phyloP scores from a whole-genome alignment of 2,329 filamentous ascomycete species.

The Microsporum audouinii region DNA sequence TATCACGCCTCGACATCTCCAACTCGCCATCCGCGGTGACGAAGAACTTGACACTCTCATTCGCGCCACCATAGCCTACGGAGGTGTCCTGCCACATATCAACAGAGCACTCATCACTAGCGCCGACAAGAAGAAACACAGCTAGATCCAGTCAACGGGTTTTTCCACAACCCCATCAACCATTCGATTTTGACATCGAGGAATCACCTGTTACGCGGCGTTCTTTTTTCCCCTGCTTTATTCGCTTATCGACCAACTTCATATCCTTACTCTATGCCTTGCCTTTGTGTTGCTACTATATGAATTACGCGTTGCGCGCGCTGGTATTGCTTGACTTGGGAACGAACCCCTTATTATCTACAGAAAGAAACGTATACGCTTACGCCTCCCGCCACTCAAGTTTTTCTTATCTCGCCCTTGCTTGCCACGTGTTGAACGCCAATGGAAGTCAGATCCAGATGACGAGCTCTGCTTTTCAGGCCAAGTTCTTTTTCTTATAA shows the following conservation, averaged over 20 bases:
- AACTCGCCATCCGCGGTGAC: slow-evolving; percentile 95
- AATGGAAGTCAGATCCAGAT: not conserved
- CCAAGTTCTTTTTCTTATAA: not conserved
- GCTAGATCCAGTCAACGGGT: not conserved
- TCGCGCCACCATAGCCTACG: slow-evolving; percentile 93
- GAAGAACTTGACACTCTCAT: slow-evolving; percentile 97
- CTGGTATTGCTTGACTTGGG: not conserved
- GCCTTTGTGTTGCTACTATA: slow-evolving; percentile 1
- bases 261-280: not conserved
- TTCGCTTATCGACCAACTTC: not conserved
- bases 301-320: slow-evolving; percentile 1
- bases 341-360: not conserved
- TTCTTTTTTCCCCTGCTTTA: not conserved
- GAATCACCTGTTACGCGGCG: not conserved
- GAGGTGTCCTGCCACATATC: slow-evolving; percentile 97
- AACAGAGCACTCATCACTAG: slow-evolving; percentile 92
- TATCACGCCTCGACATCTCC: slow-evolving; percentile 93
- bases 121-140: slow-evolving; percentile 85
- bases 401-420: not conserved
- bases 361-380: not conserved
- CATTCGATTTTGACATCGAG: not conserved
- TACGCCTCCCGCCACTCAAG: not conserved
- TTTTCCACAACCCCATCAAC: not conserved
- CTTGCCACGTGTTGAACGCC: not conserved
- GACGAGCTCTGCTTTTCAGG: not conserved